Conservation (phyloP, 768 basidiomycete species). For the Auriscalpium microsporum region DNA sequence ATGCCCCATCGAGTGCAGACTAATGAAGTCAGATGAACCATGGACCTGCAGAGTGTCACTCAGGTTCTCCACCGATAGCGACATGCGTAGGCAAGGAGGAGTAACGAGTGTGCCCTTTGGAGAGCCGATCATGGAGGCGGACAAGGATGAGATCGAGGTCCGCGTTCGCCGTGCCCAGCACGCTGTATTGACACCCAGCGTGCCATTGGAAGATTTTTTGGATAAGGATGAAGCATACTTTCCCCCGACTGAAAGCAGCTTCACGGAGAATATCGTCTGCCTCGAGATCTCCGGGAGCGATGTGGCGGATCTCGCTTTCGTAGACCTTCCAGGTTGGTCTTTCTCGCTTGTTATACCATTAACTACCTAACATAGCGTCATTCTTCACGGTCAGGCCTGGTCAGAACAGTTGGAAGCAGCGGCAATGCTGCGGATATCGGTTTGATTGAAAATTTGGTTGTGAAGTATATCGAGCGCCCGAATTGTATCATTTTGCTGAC, state of each 20-base stretch:
- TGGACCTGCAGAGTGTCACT: constrained; percentile 9
- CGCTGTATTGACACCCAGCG: constrained; percentile 8
- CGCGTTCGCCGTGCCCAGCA: constrained; percentile 4
- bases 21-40: neutral
- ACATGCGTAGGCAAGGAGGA: neutral
- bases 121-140: neutral
- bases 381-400: constrained; percentile 11
- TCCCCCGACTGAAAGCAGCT: constrained; percentile 1
- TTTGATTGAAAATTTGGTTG: constrained; percentile 16
- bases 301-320: constrained; percentile 22
- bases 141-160: neutral
- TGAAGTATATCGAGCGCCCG: constrained; percentile 12
- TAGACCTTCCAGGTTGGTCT: constrained; percentile 21
- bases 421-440: constrained; percentile 15
- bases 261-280: constrained; percentile 20
- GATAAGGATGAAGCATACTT: neutral
- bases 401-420: constrained; percentile 15
- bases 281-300: constrained; percentile 20
- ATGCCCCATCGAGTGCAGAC: constrained; percentile 12
- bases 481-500: constrained; percentile 21
- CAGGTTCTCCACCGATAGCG: neutral
- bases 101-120: constrained; percentile 5
- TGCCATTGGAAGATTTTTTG: neutral
- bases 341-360: neutral
- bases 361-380: too few species aligned